A percentile compares a stretch with the other conserved stretches of the same genome.
These are phyloP conservation scores for Pythium rhizo-oryzae DNA, from an alignment of 352 stramenopile genomes.

Conservation along the genomic window DNA sequence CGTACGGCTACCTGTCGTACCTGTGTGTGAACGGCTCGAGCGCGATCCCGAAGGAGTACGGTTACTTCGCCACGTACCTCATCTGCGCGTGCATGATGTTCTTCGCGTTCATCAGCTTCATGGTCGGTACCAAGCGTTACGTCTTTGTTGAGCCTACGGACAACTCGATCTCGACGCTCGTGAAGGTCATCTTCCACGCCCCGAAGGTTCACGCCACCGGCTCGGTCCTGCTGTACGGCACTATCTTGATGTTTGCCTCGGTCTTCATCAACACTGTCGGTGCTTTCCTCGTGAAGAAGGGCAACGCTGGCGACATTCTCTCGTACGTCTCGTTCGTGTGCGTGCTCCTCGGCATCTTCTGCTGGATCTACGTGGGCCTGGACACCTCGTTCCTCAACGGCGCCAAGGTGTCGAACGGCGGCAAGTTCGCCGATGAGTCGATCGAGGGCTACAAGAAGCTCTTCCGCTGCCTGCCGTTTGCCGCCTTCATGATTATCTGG, in stretches of 20 bases:
- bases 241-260: conserved; percentile 39
- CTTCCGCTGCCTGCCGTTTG: conserved; percentile 53
- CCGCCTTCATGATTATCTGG: conserved; percentile 67
- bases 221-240: conserved; percentile 40
- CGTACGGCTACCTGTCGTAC: conserved; percentile 77
- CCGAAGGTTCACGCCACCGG: conserved; percentile 35
- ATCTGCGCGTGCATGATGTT: conserved; percentile 51
- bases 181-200: conserved; percentile 36
- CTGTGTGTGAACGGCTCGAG: conserved; percentile 74
- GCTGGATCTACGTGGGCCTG: conserved; percentile 48
- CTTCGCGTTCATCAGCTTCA: conserved; percentile 44
- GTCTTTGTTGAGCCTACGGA: conserved; percentile 43
- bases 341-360: conserved; percentile 38
- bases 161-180: conserved; percentile 52
- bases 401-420: conserved; percentile 45
- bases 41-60: conserved; percentile 64
- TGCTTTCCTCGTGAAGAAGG: conserved; percentile 48
- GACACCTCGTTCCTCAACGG: conserved; percentile 51
- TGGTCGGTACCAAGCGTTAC: conserved; percentile 49
- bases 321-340: conserved; percentile 48
- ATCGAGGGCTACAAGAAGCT: conserved; percentile 59
- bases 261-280: conserved; percentile 58
- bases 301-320: conserved; percentile 41
- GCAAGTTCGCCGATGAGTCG: conserved; percentile 37
- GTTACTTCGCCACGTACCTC: conserved; percentile 78